A percentile compares a stretch with the other conserved stretches of the same genome.
phyloP scores from a whole-genome alignment of 2,329 filamentous ascomycete genomes.

The Fusarium globosum region DNA sequence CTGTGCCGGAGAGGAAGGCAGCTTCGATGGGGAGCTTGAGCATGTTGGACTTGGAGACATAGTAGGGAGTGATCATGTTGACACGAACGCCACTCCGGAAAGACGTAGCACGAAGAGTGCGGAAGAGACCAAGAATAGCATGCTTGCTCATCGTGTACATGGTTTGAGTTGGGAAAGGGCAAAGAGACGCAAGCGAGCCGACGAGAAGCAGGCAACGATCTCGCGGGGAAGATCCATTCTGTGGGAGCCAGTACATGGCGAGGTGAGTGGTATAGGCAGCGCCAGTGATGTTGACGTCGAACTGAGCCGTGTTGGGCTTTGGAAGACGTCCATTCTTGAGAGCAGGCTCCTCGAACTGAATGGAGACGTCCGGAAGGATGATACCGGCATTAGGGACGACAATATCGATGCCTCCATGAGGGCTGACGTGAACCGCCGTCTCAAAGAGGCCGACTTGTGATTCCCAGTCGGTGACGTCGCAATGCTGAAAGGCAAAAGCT shows the following conservation, averaged over 20 bases:
- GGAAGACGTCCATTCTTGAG: conserved; percentile 55
- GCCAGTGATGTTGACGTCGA: conserved; percentile 73
- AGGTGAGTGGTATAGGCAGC: conserved; percentile 74
- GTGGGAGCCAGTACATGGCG: conserved; percentile 60
- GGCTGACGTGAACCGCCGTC: conserved; percentile 63
- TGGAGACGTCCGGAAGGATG: conserved; percentile 47
- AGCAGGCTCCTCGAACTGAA: conserved; percentile 59
- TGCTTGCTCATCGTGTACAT: conserved; percentile 74
- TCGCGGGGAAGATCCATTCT: conserved; percentile 31
- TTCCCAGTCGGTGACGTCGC: conserved; percentile 74
- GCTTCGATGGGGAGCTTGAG: conserved; percentile 60
- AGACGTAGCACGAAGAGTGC: conserved; percentile 64
- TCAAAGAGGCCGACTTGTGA: conserved; percentile 73
- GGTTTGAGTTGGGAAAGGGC: conserved; percentile 56
- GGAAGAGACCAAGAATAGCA: conserved; percentile 72
- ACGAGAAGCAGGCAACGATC: conserved; percentile 73
- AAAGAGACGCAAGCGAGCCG: conserved; percentile 69
- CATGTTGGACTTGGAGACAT: conserved; percentile 68
- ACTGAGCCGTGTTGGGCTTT: conserved; percentile 61
- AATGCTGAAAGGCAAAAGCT: conserved; percentile 66
- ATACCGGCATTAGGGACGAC: conserved; percentile 77
- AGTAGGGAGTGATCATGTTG: conserved; percentile 76
- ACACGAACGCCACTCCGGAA: conserved; percentile 63
- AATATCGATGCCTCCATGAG: conserved; percentile 66
- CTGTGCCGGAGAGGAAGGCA: conserved; percentile 64